A percentile compares a stretch with the other conserved stretches of the same genome.
Evolutionary conservation across 805 yeast genomes (phyloP).

Genomic region (Suhomyces vadensis): DNA sequence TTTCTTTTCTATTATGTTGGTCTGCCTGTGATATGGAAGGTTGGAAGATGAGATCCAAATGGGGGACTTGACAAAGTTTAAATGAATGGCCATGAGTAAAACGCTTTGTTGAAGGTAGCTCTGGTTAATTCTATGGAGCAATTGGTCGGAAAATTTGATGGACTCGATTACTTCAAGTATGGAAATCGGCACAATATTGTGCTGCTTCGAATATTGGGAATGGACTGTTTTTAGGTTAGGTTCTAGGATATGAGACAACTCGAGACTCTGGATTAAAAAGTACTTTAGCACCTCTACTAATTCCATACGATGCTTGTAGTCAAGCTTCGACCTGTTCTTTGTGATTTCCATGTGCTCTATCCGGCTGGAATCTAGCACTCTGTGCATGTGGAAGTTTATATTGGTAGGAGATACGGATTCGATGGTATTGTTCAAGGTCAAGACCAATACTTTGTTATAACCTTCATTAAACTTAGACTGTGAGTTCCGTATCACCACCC

Average conservation of each 20-base stretch:
- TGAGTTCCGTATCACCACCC: conserved; percentile 37
- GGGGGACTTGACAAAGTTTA: conserved; percentile 24
- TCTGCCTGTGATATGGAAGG: conserved; percentile 10
- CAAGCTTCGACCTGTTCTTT: conserved; percentile 24
- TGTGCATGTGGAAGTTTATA: conserved; percentile 31
- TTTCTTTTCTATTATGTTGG: conserved; percentile 19
- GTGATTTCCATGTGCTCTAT: conserved; percentile 17
- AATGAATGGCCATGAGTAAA: conserved; percentile 30
- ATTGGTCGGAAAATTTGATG: conserved; percentile 14
- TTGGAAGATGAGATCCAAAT: conserved; percentile 29
- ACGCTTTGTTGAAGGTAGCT: conserved; percentile 31
- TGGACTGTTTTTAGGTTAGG: conserved; percentile 21
- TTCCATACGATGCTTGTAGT: conserved; percentile 17
- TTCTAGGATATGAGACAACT: conserved; percentile 12
- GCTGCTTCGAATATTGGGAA: conserved; percentile 21
- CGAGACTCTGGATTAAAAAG: conserved; percentile 24
- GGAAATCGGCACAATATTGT: conserved; percentile 17
- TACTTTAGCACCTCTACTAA: conserved; percentile 24
- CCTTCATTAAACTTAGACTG: conserved; percentile 34
- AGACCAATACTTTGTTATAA: conserved; percentile 32
- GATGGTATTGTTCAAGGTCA: conserved; percentile 34
- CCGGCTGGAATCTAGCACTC: conserved; percentile 25
- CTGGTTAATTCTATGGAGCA: conserved; percentile 11
- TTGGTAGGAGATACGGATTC: conserved; percentile 26
- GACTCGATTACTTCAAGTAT: conserved; percentile 16